phyloP scores from a whole-genome alignment of 2,329 filamentous ascomycete genomes.

The Colletotrichum orchidophilum region DNA sequence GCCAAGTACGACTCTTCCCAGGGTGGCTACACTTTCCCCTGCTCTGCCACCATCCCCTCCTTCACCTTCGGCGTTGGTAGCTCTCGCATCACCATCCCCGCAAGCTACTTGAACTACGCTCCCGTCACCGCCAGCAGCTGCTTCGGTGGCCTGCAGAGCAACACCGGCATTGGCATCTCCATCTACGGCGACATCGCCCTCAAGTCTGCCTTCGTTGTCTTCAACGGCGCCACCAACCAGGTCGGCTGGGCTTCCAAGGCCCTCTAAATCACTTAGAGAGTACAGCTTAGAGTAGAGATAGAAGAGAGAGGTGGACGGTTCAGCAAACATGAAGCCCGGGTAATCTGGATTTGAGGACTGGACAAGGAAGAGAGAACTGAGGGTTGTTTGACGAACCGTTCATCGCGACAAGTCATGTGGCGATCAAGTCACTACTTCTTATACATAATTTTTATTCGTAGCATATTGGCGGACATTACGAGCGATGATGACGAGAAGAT shows the following conservation, averaged over 20 bases:
- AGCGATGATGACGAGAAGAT: background rate
- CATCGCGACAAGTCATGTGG: background rate
- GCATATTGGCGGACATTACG: conserved; percentile 4
- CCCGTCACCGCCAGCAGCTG: conserved; percentile 55
- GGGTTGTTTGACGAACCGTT: background rate
- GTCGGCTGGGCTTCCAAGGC: conserved; percentile 50
- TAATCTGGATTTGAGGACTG: background rate
- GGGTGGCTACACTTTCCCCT: conserved; percentile 52
- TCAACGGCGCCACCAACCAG: conserved; percentile 53
- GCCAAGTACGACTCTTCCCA: conserved; percentile 36
- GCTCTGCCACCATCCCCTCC: conserved; percentile 51
- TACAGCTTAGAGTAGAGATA: background rate
- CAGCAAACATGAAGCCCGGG: background rate
- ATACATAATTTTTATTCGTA: background rate
- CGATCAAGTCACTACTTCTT: conserved; percentile 13
- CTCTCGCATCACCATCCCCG: conserved; percentile 54
- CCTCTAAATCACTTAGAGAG: conserved; percentile 3
- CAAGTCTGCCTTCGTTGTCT: conserved; percentile 70
- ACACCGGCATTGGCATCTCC: conserved; percentile 46
- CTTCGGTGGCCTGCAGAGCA: conserved; percentile 68
- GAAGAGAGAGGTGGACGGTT: background rate
- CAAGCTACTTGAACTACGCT: conserved; percentile 53
- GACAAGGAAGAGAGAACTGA: background rate
- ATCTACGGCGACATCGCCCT: conserved; percentile 73
- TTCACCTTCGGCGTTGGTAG: conserved; percentile 54